Evolutionary conservation across 441 rosid genomes (phyloP), one percentile per base, ranked within the genome.

Genomic region (Adansonia grandidieri): DNA sequence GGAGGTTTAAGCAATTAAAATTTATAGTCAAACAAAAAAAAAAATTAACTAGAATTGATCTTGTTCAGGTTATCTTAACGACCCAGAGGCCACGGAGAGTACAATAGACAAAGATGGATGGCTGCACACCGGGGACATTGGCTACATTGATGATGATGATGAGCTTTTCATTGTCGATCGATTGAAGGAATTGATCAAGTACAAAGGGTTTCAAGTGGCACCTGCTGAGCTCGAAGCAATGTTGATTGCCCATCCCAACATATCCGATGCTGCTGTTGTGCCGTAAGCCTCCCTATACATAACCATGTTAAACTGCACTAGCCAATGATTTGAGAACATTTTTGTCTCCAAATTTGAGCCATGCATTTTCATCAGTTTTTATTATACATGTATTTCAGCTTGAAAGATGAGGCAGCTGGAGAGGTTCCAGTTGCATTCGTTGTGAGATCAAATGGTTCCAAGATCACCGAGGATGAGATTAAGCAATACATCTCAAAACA

Each of bases 191-290:
- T 60, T 94, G 81, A 94, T 94, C 75, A 94, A 94, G 63, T 93
- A 89, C 79, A 94, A 93, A 79, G 98, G 98, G 1, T 92, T 89
- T 80, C 97, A 93, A 56, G 98, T 94, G 1, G 97, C 98, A 48
- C 98, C 98, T 0, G 98, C 96, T 6, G 98, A 94, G 81, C 86
- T 94, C 8, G 98, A 94, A 74, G 92, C 98, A n/a, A 84, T 94
- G 85, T 75, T 94, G 77, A 82, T 93, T n/a, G 77, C 86, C 40
- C 93, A 94, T 82, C 87, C 86, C 0, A 69, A 78, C 73, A 90
- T 94, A 76, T 83, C 91, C 0, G 98, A 94, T 40, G 97, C 92
- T 11, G 97, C 96, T 0, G 97, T 94, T 7, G 95, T 93, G 20
- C 88, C 93, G 98, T 94, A 86, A 85, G 94, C 71, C 48, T 9